Evolutionary conservation across 208 protist species (phyloP), one percentile per base, ranked within the genome.

Genomic region (Trypanosoma congolense): DNA sequence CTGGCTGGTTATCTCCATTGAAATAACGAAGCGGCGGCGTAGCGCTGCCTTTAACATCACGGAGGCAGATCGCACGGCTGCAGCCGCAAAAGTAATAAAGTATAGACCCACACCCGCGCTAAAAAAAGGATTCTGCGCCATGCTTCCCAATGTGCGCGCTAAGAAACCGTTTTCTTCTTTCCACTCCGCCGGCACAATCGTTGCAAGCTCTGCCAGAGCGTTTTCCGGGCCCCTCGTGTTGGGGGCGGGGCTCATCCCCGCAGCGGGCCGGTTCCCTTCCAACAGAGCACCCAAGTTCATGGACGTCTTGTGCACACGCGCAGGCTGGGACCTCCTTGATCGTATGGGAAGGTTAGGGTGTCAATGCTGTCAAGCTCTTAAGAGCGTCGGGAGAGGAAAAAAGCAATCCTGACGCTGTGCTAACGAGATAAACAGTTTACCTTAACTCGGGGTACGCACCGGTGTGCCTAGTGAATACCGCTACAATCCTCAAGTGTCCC

Each of bases 81-180:
- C 75, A 10, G 75, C 80, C 10, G 70, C 84, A n/a, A 90, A 75
- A 3, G 79, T 90, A 24, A 95, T 58, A 22, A 90, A 69, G 70
- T 87, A 95, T 25, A 95, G 68, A 19, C 88, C 88, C 9, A 83
- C 77, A 44, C 88, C 88, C 12, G 85, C 88, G 59, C 78, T 85
- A 71, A 95, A 95, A 64, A 87, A 92, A 9, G 84, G 88, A 44
- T 95, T 95, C 57, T 66, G 74, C 55, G 86, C 56, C 38, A 91
- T 40, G 19, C 62, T 66, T 1, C 68, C 57, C 2, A 69, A 35
- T 0, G 74, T 78, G 24, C 71, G 68, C 5, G 65, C 60, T 43
- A 86, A 21, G 33, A 70, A 35, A 19, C 77, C 75, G 41, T 69
- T 74, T 10, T 69, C 61, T 33, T 71, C 55, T 18, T 73, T 72